Conservation (phyloP, 1,284 basidiomycete species). For the Trichosporon ovoides region DNA sequence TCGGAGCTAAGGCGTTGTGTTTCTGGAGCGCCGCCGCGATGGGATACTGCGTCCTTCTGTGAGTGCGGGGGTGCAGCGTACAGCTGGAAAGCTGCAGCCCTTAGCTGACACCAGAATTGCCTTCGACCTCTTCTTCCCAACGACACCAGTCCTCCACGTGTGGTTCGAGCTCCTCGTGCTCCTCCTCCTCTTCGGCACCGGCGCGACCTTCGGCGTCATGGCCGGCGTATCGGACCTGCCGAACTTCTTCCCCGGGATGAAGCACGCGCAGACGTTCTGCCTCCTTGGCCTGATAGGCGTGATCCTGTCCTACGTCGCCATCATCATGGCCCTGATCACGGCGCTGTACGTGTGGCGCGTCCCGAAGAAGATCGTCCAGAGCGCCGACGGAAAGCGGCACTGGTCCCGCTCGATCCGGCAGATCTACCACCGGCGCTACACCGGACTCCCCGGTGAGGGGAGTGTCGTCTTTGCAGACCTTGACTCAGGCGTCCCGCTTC, state of each 20-base stretch:
- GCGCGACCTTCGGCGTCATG: not conserved
- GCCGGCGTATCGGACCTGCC: not conserved
- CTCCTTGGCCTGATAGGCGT: not conserved
- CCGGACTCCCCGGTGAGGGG: not conserved
- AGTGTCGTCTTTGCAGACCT: not conserved
- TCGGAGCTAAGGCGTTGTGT: not conserved
- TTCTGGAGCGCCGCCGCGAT: not conserved
- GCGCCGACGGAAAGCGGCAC: not conserved
- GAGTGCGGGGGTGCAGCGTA: too few species aligned
- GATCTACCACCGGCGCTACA: conserved; percentile 3
- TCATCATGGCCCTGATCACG: not conserved
- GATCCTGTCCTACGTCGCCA: not conserved
- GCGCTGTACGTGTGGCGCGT: not conserved
- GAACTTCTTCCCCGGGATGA: not conserved
- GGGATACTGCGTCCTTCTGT: not conserved
- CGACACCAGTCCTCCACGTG: not conserved
- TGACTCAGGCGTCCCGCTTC: not conserved
- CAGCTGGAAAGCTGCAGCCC: not conserved
- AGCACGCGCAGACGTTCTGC: not conserved
- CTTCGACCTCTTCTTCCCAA: not conserved
- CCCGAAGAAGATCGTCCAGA: not conserved
- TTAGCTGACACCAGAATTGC: not conserved
- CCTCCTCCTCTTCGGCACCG: not conserved
- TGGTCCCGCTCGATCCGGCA: conserved; percentile 1
- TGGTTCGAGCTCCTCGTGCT: not conserved